A percentile compares a stretch with the other conserved stretches of the same genome.
Conservation (phyloP, 2,329 filamentous ascomycete species). For the Monilinia fructicola region DNA sequence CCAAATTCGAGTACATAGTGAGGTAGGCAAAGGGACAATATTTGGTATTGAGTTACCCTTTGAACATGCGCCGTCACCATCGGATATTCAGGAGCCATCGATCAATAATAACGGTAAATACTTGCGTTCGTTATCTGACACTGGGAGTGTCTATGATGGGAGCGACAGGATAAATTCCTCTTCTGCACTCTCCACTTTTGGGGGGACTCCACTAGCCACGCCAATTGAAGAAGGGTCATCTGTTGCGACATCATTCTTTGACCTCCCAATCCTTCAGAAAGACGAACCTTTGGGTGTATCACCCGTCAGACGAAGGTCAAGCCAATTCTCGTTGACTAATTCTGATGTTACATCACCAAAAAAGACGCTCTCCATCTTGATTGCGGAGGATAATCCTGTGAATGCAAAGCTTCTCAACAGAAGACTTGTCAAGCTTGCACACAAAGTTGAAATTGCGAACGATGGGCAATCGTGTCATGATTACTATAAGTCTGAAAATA, state of each 20-base stretch:
- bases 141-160: constrained; percentile 1
- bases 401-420: constrained; percentile 82
- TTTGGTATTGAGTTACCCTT: constrained; percentile 34
- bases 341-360: background rate
- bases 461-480: constrained; percentile 83
- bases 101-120: background rate
- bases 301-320: background rate
- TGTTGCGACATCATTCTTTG: constrained; percentile 11
- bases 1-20: constrained; percentile 32
- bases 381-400: constrained; percentile 86
- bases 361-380: constrained; percentile 53
- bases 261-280: background rate
- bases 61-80: constrained; percentile 22
- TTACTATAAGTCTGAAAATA: constrained; percentile 62
- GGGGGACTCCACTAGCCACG: constrained; percentile 11
- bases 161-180: constrained; percentile 12
- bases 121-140: constrained; percentile 1
- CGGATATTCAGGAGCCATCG: background rate
- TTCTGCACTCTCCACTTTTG: background rate
- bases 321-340: background rate
- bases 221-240: constrained; percentile 9
- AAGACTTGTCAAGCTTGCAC: constrained; percentile 72
- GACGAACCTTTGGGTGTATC: background rate
- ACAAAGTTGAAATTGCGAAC: constrained; percentile 68
- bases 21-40: constrained; percentile 30